Evolutionary conservation across 768 basidiomycete genomes (phyloP).

Genomic region (Phanerodontia chrysosporium): DNA sequence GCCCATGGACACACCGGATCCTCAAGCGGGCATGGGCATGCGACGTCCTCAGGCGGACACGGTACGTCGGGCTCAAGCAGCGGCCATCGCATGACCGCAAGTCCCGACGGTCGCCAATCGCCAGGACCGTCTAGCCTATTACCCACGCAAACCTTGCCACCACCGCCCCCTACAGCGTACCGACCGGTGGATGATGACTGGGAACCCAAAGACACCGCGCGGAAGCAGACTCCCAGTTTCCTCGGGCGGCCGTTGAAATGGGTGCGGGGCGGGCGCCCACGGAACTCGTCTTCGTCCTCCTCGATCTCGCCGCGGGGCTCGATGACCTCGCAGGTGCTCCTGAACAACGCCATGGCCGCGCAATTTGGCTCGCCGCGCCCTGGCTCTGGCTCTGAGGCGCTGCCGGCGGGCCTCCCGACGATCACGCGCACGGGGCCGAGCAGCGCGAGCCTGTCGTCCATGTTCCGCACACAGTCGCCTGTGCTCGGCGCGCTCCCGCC

Average conservation of each 20-base stretch:
- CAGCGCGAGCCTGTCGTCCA: conserved; percentile 9
- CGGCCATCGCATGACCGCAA: not conserved
- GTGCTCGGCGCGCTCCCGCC: conserved; percentile 9
- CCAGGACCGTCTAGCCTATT: conserved; percentile 17
- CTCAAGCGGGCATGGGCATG: conserved; percentile 13
- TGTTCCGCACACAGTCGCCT: conserved; percentile 17
- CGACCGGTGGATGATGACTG: conserved; percentile 12
- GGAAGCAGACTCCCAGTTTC: conserved; percentile 5
- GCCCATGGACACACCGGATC: conserved; percentile 1
- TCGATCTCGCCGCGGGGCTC: not conserved
- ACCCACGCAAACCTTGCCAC: conserved; percentile 15
- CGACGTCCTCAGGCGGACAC: not conserved
- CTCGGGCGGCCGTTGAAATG: conserved; percentile 11
- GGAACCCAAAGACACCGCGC: not conserved
- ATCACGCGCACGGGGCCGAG: not conserved
- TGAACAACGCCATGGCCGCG: not conserved
- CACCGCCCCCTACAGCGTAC: not conserved
- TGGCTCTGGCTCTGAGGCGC: not conserved
- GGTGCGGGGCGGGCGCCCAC: not conserved
- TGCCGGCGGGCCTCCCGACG: not conserved
- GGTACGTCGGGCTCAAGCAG: conserved; percentile 1
- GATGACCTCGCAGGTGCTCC: not conserved
- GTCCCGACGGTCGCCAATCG: not conserved
- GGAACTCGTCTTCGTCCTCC: not conserved
- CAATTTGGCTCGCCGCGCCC: not conserved